Base-by-base conservation (phyloP, 495 filamentous ascomycete genomes). In the Cercophora sp. region DNA sequence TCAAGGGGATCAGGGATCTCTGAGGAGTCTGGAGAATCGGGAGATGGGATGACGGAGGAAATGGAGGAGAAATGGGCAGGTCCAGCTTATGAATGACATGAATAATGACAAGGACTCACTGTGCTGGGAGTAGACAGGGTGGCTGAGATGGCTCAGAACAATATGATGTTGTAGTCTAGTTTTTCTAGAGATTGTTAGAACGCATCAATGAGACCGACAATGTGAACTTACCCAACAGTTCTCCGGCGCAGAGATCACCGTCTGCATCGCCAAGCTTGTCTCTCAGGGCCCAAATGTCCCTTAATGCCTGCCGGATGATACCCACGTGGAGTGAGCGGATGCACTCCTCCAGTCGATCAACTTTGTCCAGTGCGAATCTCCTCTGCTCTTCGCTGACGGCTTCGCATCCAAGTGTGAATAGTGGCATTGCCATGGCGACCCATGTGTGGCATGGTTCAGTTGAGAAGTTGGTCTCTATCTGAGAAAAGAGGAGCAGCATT, bases 371-470 rank as follows among this genome's bases (percentile, higher is more conserved):
- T 19, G 48, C 57, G 36, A 55, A 59, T n/a, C 10, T n/a, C 36
- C 39, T 43, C 37, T 59, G 52, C 11, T 42, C 57, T 13, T 29
- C 39, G 5, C 39, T 52, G n/a, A 48, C 39, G 0, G 57, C 57
- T 48, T 59, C 57, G 22, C 57, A 59, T 1, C 57, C 57, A 5
- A 59, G 35, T 4, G 47, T 59, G 25, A 59, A 59, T 1, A 59
- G 27, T 1, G 57, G 57, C 57, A 59, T 59, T 5, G 57, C 57
- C 57, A 59, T 59, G 43, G 57, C 57, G 4, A 59, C 57, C 57
- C 57, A 59, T 29, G 48, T 37, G 10, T 40, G 29, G 5, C 51
- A 29, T 11, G 41, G n/a, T n/a, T 46, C 41, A 5, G 27, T n/a
- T 11, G 24, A 29, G 6, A 19, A 9, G 15, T 3, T 31, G 18